Conservation (phyloP, 2,329 filamentous ascomycete genomes). For the Aspergillus awamori region DNA sequence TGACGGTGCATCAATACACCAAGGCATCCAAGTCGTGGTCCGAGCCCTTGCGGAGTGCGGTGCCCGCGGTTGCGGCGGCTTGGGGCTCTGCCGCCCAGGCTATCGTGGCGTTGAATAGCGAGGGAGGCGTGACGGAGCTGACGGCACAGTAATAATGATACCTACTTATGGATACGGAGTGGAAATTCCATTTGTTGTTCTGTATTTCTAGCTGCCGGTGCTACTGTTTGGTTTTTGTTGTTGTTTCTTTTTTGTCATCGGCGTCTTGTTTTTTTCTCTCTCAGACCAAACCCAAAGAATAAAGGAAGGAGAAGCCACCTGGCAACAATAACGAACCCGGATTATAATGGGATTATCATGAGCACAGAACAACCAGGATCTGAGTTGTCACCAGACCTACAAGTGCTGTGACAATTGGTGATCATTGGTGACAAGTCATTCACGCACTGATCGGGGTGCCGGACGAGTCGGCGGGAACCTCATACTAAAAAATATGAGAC, state of each 20-base stretch:
- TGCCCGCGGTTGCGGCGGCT: constrained; percentile 70
- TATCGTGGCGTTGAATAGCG: constrained; percentile 72
- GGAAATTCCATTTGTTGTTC: constrained; percentile 17
- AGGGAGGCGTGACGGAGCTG: constrained; percentile 75
- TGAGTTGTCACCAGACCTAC: constrained; percentile 3
- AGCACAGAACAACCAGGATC: neutral
- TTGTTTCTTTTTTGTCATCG: constrained; percentile 4
- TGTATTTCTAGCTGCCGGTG: constrained; percentile 29
- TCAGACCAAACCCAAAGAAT: constrained; percentile 3
- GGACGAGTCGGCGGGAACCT: too few relatives aligned
- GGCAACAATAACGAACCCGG: neutral
- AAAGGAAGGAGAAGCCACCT: neutral
- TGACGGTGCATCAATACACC: constrained; percentile 86
- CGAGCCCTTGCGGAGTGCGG: constrained; percentile 76
- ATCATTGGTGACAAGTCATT: neutral
- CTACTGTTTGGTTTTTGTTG: constrained; percentile 10
- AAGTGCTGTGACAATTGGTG: neutral
- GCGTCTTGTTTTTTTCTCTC: neutral
- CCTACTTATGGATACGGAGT: constrained; percentile 18
- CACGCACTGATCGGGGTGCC: neutral
- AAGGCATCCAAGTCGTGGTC: constrained; percentile 89
- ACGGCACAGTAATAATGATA: constrained; percentile 54
- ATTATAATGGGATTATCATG: neutral
- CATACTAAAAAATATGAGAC: too few relatives aligned
- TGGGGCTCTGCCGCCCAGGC: constrained; percentile 79